These are phyloP conservation scores for Haberlea rhodopensis DNA, from an alignment of 257 asterid species.

Conservation along the genomic window DNA sequence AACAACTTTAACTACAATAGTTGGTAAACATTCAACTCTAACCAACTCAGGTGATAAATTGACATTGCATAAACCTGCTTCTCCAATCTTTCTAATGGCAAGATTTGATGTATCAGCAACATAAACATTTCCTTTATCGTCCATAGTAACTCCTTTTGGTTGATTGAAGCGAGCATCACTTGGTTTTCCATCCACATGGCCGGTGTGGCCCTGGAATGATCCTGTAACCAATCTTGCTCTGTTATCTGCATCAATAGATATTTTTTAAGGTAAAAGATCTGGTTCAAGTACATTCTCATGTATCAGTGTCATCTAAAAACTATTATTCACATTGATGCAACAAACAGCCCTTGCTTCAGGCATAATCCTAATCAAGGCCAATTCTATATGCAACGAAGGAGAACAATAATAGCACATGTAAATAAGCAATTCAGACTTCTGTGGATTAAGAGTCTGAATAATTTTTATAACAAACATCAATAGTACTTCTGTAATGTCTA, in stretches of 20 bases:
- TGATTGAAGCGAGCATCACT: slow-evolving; percentile 87
- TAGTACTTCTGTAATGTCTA: no score
- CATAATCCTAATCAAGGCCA: no score
- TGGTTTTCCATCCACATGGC: slow-evolving; percentile 97
- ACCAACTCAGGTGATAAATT: slow-evolving; percentile 5
- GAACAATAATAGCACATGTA: no score
- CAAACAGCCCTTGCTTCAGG: no score
- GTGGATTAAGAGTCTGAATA: no score
- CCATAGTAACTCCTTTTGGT: slow-evolving; percentile 90
- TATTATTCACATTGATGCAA: no score
- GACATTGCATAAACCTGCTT: slow-evolving; percentile 54
- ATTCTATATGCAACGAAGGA: no score
- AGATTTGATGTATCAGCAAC: slow-evolving; percentile 89
- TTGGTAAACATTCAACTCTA: slow-evolving; percentile 11
- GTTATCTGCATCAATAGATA: slow-evolving; percentile 54
- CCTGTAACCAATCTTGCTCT: slow-evolving; percentile 97
- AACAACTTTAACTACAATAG: not conserved
- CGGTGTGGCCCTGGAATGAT: slow-evolving; percentile 88
- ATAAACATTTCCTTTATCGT: slow-evolving; percentile 93
- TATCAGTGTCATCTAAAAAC: no score
- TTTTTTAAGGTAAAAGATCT: not conserved
- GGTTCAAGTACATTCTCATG: not conserved
- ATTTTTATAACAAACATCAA: no score
- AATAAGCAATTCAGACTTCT: no score
- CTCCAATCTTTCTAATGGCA: slow-evolving; percentile 97